These are phyloP conservation scores for Serendipita vermifera DNA, from an alignment of 768 basidiomycete species.

Conservation along the genomic window DNA sequence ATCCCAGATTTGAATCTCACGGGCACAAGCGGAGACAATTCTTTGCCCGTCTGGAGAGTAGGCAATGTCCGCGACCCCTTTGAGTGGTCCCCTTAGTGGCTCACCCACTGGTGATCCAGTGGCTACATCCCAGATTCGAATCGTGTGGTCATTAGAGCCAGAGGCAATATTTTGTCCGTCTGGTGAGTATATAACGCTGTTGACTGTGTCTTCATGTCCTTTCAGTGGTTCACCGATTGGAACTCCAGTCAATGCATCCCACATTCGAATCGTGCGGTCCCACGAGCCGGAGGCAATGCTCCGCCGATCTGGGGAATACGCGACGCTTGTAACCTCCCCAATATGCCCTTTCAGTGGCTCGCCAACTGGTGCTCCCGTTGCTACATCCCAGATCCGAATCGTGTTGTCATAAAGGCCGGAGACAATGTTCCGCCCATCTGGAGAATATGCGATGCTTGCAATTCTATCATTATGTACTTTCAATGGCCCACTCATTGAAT, in stretches of 20 bases:
- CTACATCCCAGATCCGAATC: too few relatives aligned
- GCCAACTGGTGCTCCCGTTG: too few relatives aligned
- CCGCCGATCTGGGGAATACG: background rate
- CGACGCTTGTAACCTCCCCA: conserved; percentile 8
- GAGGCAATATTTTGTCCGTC: too few relatives aligned
- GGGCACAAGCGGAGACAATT: conserved; percentile 16
- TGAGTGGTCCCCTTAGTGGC: conserved; percentile 22
- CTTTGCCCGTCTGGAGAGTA: conserved; percentile 24
- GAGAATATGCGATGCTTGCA: too few relatives aligned
- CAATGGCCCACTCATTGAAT: conserved; percentile 12
- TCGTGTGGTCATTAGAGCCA: too few relatives aligned
- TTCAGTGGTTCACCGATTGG: conserved; percentile 16
- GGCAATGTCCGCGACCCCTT: conserved; percentile 21
- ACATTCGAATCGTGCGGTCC: conserved; percentile 11
- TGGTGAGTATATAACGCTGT: too few relatives aligned
- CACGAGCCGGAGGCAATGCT: conserved; percentile 9
- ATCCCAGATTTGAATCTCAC: too few relatives aligned
- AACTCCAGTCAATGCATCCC: conserved; percentile 18
- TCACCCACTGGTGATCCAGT: conserved; percentile 17
- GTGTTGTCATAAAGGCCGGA: too few relatives aligned
- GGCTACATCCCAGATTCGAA: conserved; percentile 15
- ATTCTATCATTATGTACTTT: too few relatives aligned
- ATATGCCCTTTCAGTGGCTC: background rate
- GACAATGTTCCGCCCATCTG: too few relatives aligned
- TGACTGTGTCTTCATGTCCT: too few relatives aligned